Conservation (phyloP, 2,329 filamentous ascomycete species). For the Scolecobasidium constrictum region DNA sequence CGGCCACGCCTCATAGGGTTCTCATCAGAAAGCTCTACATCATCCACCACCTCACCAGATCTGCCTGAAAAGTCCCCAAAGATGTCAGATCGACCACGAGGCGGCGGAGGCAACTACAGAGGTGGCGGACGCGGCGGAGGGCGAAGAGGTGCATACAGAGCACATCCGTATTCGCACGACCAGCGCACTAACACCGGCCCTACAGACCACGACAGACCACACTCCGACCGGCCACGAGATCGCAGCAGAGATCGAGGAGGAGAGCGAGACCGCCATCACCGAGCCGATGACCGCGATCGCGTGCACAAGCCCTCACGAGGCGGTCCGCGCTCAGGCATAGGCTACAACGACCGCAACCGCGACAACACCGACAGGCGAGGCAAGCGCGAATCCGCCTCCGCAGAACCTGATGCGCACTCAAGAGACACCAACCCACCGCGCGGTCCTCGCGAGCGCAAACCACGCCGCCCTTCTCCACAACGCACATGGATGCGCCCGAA, state of each 20-base stretch:
- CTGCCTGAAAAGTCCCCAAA: too few relatives aligned
- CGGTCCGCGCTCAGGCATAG: neutral
- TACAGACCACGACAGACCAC: neutral
- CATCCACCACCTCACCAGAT: too few relatives aligned
- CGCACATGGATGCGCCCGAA: neutral
- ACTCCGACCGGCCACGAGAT: neutral
- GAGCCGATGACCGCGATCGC: neutral
- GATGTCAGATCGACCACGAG: too few relatives aligned
- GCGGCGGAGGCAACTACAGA: too few relatives aligned
- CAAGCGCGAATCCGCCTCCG: neutral
- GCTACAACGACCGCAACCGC: neutral
- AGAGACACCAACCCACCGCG: too few relatives aligned
- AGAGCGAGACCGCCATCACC: neutral
- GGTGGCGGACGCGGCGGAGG: too few relatives aligned
- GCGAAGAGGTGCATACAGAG: neutral
- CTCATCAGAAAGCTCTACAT: too few relatives aligned
- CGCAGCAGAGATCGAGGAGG: neutral
- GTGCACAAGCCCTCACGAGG: neutral
- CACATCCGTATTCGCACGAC: neutral
- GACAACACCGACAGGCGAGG: neutral
- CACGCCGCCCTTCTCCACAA: too few relatives aligned
- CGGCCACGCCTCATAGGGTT: too few relatives aligned
- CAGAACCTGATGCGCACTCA: too few relatives aligned
- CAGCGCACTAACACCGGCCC: neutral
- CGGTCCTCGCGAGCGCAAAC: neutral